Evolutionary conservation across 2,329 filamentous ascomycete species (phyloP).

Genomic region (Epichloe scottii): DNA sequence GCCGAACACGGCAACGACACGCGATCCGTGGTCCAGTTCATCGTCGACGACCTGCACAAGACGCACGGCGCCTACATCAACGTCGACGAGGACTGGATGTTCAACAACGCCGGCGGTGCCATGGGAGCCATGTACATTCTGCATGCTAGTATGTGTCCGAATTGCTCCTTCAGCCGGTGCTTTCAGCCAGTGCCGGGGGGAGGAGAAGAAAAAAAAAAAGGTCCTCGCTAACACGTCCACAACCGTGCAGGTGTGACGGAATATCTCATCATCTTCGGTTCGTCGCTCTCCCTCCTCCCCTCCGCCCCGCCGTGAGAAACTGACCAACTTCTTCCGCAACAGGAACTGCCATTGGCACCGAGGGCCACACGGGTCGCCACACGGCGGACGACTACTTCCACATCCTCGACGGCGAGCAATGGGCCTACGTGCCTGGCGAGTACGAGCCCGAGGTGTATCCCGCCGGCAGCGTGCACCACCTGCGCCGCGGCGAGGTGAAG

Average conservation of each 20-base stretch:
- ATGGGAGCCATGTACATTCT: slow-evolving; percentile 90
- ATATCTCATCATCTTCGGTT: slow-evolving; percentile 76
- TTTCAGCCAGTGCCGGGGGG: neutral
- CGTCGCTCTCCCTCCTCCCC: slow-evolving; percentile 7
- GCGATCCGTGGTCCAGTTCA: slow-evolving; percentile 51
- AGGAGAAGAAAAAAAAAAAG: too few species aligned
- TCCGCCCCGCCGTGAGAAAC: too few species aligned
- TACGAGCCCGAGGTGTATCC: slow-evolving; percentile 60
- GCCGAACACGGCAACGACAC: slow-evolving; percentile 65
- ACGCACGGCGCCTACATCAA: slow-evolving; percentile 47
- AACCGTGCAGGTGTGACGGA: slow-evolving; percentile 54
- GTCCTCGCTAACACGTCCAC: neutral
- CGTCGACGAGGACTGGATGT: slow-evolving; percentile 69
- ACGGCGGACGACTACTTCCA: slow-evolving; percentile 92
- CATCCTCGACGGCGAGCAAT: slow-evolving; percentile 69
- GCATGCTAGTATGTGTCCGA: slow-evolving; percentile 53
- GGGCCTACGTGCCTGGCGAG: slow-evolving; percentile 57
- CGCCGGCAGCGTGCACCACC: slow-evolving; percentile 57
- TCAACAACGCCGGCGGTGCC: slow-evolving; percentile 83
- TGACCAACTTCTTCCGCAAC: neutral
- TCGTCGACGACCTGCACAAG: slow-evolving; percentile 52
- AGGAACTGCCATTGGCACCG: slow-evolving; percentile 66
- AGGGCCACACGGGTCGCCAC: slow-evolving; percentile 79
- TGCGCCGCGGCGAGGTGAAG: slow-evolving; percentile 58
- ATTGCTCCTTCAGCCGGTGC: neutral